A percentile compares a stretch with the other conserved stretches of the same genome.
phyloP scores from a whole-genome alignment of 2,329 filamentous ascomycete species.

The Blastomyces gilchristii region DNA sequence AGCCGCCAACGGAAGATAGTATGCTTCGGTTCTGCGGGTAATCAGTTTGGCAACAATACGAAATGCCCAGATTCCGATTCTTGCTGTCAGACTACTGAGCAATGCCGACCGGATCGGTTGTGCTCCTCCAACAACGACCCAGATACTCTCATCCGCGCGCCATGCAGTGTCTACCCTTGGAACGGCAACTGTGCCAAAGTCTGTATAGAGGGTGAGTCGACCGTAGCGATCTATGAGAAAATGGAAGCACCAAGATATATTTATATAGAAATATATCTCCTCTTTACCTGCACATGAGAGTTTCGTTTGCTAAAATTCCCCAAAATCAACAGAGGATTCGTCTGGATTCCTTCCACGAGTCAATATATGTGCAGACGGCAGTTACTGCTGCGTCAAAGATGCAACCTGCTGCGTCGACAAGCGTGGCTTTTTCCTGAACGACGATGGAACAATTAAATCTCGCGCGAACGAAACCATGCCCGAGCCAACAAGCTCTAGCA shows the following conservation, averaged over 20 bases:
- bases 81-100: neutral
- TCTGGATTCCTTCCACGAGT: neutral
- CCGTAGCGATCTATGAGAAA: neutral
- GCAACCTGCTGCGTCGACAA: constrained; percentile 1
- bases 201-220: constrained; percentile 1
- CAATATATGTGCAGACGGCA: constrained; percentile 1
- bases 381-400: constrained; percentile 6
- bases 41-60: neutral
- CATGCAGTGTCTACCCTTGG: neutral
- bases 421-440: neutral
- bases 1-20: neutral
- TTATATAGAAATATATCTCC: neutral
- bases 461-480: neutral
- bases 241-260: neutral
- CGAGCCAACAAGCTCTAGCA: neutral
- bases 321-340: neutral
- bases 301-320: neutral
- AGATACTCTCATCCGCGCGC: neutral
- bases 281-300: neutral
- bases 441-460: constrained; percentile 2
- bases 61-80: constrained; percentile 2
- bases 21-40: neutral
- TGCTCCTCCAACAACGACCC: neutral
- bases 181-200: neutral
- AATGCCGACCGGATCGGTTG: constrained; percentile 4